Conservation (phyloP, 768 basidiomycete species). For the Mycena floridula region DNA sequence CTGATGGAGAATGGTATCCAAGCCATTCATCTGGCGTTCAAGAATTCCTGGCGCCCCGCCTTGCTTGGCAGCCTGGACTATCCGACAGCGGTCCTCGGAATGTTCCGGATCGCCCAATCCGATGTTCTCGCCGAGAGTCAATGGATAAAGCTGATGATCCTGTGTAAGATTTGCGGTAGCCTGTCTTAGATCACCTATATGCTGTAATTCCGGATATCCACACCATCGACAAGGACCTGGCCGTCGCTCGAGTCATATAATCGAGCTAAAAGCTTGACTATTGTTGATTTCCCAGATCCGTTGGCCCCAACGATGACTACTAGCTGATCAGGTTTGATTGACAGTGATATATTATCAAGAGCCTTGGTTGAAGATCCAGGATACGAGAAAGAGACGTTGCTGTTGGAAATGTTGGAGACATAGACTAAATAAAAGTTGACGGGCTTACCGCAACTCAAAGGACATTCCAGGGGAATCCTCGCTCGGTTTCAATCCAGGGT, state of each 20-base stretch:
- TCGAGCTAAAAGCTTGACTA: constrained; percentile 45
- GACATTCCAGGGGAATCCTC: too few species aligned
- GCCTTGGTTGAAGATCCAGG: constrained; percentile 32
- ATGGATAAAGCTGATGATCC: constrained; percentile 40
- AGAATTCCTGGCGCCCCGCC: constrained; percentile 20
- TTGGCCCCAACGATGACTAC: constrained; percentile 57
- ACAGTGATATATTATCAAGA: constrained; percentile 33
- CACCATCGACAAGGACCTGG: constrained; percentile 35
- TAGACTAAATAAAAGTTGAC: too few species aligned
- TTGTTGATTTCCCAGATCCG: constrained; percentile 49
- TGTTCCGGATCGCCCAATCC: constrained; percentile 18
- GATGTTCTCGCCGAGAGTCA: constrained; percentile 39
- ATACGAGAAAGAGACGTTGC: constrained; percentile 50
- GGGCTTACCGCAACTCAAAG: too few species aligned
- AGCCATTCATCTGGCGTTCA: constrained; percentile 11
- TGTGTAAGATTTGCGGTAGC: constrained; percentile 45
- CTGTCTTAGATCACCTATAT: constrained; percentile 30
- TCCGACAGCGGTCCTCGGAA: constrained; percentile 9
- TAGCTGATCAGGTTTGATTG: constrained; percentile 38
- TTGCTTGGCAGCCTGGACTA: constrained; percentile 23
- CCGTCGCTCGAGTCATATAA: constrained; percentile 42
- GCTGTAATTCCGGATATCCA: constrained; percentile 30
- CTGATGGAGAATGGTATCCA: constrained; percentile 11
- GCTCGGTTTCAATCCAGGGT: too few species aligned
- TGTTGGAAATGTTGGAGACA: constrained; percentile 19